Evolutionary conservation across 2,329 filamentous ascomycete genomes (phyloP), one percentile per base, ranked within the genome.

Genomic region (Botrytis sinoallii): DNA sequence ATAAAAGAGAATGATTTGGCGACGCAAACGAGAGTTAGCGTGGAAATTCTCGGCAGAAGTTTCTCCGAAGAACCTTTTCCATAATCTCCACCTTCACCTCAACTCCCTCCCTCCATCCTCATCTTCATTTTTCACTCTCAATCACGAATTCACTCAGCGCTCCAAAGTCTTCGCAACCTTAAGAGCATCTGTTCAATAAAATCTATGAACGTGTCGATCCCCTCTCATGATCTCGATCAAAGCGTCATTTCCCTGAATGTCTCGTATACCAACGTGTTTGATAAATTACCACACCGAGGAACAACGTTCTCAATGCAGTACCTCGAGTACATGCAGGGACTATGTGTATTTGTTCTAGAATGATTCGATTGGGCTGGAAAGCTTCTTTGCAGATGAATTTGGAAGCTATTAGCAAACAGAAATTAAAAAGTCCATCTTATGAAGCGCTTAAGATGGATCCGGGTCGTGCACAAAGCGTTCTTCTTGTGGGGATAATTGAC

Each of bases 331-430:
- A 32, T 29, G 65, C 66, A 42, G 35, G 25, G 25, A 32, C 66
- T 38, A 29, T 52, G 55, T 29, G 18, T 29, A 42, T 68, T 68
- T 32, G 35, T 57, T 68, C 66, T 57, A 57, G 66, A 68, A 68
- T 68, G 38, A 42, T 25, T 7, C n/a, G 66, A 55, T 68, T 57
- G 66, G 66, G 66, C 66, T 68, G 48, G 48, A 57, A 42, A 52
- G 52, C 46, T 68, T 68, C 65, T 67, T n/a, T 67, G 64, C 64
- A 67, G 64, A 2, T 20, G 22, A 40, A 52, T 67, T 52, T 67
- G 22, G 64, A 52, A 67, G 46, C 64, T 55, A 68, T 68, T 68
- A 68, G 38, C 46, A 55, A 68, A 40, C 8, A 29, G 52, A 57
- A 57, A 57, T 32, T 57, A 57, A 14, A 29, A 16, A 40, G 38